Percentiles rank a stretch among this genome's conserved stretches.
These are phyloP conservation scores for Chlorella sp. DNA, from an alignment of 139 green algal species.

Conservation along the genomic window DNA sequence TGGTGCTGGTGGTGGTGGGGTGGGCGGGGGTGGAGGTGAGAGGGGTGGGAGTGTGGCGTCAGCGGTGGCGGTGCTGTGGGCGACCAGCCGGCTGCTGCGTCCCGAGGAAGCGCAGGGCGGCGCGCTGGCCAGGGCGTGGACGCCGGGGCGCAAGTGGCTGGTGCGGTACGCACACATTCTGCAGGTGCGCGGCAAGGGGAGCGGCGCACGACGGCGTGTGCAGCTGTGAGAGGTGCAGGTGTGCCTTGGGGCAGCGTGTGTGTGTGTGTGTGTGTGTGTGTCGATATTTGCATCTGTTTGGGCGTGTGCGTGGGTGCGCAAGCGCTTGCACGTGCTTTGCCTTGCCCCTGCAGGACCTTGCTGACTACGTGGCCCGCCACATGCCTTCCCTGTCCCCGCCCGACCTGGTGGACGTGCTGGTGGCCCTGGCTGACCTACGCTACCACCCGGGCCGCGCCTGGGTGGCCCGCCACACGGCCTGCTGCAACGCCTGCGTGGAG, in stretches of 20 bases:
- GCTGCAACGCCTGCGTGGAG: background rate
- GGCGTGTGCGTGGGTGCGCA: background rate
- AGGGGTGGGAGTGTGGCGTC: no score
- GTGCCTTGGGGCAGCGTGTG: background rate
- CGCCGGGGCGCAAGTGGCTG: background rate
- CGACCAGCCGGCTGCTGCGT: background rate
- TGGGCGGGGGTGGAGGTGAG: no score
- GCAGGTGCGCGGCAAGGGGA: background rate
- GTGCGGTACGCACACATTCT: constrained; percentile 1
- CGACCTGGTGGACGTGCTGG: constrained; percentile 5
- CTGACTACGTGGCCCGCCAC: background rate
- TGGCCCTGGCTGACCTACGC: background rate
- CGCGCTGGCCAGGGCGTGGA: background rate
- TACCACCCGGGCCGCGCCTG: background rate
- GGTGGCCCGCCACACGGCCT: background rate
- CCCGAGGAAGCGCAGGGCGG: background rate
- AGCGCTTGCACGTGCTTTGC: background rate
- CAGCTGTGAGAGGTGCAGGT: background rate
- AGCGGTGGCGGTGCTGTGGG: background rate
- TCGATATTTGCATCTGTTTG: background rate
- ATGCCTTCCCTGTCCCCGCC: background rate
- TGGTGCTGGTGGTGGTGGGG: no score
- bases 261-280: background rate
- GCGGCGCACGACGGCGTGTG: background rate
- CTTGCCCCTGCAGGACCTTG: background rate